Evolutionary conservation across 2,329 filamentous ascomycete species (phyloP).

Genomic region (Rhinocladiella mackenziei): DNA sequence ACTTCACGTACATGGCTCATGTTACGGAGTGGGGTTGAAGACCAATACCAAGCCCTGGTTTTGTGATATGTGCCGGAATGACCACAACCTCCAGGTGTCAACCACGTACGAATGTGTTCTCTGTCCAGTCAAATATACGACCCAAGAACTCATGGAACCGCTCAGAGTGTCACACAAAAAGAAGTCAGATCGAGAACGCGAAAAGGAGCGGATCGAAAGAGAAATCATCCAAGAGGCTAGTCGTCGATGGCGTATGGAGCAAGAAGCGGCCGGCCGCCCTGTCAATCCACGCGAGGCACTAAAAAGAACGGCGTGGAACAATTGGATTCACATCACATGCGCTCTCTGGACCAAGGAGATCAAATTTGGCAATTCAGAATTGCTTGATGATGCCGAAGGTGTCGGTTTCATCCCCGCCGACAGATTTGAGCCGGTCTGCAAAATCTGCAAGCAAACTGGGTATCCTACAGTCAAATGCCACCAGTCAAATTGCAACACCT

Average conservation of each 20-base stretch:
- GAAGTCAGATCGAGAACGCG: conserved; percentile 86
- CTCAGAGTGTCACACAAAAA: conserved; percentile 77
- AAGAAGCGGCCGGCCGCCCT: conserved; percentile 79
- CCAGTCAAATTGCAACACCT: conserved; percentile 48
- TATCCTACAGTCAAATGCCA: conserved; percentile 77
- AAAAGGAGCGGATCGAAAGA: conserved; percentile 80
- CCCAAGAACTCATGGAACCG: conserved; percentile 78
- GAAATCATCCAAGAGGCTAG: conserved; percentile 75
- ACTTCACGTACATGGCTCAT: conserved; percentile 83
- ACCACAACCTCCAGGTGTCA: conserved; percentile 87
- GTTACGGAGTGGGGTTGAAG: conserved; percentile 67
- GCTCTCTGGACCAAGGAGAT: conserved; percentile 89
- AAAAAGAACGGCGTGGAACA: conserved; percentile 92
- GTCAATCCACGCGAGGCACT: conserved; percentile 80
- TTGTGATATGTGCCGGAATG: conserved; percentile 94
- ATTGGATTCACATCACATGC: conserved; percentile 95
- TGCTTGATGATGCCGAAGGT: conserved; percentile 81
- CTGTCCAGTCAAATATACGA: conserved; percentile 76
- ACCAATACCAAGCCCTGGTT: conserved; percentile 76
- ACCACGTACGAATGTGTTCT: conserved; percentile 91
- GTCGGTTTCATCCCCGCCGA: conserved; percentile 74
- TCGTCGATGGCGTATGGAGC: conserved; percentile 76
- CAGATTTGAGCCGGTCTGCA: conserved; percentile 74
- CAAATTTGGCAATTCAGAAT: conserved; percentile 80
- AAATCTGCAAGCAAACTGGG: conserved; percentile 69